Conservation (phyloP, 805 yeast species). For the Pichia gijzeniarum region DNA sequence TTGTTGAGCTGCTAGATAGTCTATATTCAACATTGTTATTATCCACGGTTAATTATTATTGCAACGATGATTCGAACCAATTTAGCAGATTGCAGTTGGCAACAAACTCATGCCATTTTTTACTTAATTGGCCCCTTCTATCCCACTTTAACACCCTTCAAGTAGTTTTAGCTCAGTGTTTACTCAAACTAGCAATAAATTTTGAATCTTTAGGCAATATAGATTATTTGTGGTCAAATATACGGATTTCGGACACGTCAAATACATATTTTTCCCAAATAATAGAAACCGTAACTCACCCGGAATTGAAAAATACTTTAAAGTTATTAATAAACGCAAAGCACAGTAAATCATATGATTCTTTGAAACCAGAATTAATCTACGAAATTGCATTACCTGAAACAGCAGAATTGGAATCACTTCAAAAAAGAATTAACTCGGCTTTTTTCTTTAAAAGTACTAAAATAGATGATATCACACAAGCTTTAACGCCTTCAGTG, state of each 20-base stretch:
- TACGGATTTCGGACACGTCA: conserved; percentile 16
- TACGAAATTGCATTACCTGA: background rate
- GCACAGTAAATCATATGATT: background rate
- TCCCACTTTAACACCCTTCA: conserved; percentile 23
- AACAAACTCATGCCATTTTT: conserved; percentile 19
- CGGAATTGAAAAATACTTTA: conserved; percentile 20
- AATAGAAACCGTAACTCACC: conserved; percentile 10
- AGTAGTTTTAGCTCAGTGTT: conserved; percentile 20
- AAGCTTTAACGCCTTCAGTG: background rate
- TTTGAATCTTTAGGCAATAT: conserved; percentile 16
- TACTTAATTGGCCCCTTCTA: conserved; percentile 27
- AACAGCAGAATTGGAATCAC: conserved; percentile 1
- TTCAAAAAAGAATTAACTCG: background rate
- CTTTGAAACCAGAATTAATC: background rate
- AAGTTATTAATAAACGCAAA: conserved; percentile 13
- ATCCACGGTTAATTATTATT: conserved; percentile 17
- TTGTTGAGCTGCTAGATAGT: conserved; percentile 22
- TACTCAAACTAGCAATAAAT: conserved; percentile 21
- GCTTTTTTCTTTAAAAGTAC: background rate
- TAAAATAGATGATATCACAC: background rate
- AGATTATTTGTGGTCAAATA: conserved; percentile 19
- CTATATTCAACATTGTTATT: conserved; percentile 23
- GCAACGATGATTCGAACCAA: conserved; percentile 16
- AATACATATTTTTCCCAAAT: conserved; percentile 8
- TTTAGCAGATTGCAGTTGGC: conserved; percentile 17